phyloP scores from a whole-genome alignment of 1,284 basidiomycete genomes.

The Wallemia ichthyophaga region DNA sequence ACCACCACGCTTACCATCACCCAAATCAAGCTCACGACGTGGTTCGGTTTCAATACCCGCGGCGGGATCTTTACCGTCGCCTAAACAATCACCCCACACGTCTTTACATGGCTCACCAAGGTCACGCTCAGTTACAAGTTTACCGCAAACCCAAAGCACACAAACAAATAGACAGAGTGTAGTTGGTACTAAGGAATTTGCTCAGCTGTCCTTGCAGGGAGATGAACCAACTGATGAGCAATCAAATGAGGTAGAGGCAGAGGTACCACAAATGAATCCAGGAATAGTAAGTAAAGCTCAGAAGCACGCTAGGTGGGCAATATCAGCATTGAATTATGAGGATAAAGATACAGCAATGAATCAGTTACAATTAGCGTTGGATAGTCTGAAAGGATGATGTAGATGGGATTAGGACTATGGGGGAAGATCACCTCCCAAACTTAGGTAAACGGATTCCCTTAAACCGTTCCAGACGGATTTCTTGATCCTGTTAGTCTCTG shows the following conservation, averaged over 20 bases:
- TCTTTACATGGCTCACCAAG: constrained; percentile 9
- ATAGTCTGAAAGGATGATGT: neutral
- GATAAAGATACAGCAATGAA: constrained; percentile 25
- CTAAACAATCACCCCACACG: constrained; percentile 11
- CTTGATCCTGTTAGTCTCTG: neutral
- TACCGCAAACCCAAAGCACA: neutral
- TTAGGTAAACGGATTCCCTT: neutral
- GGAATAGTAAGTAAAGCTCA: constrained; percentile 39
- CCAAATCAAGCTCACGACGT: neutral
- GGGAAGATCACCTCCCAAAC: neutral
- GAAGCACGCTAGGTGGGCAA: constrained; percentile 68
- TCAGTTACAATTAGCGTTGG: neutral
- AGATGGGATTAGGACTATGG: neutral
- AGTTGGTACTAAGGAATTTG: no score
- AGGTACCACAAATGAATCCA: constrained; percentile 5
- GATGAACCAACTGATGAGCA: no score
- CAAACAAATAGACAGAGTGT: no score
- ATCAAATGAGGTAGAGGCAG: no score
- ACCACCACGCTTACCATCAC: neutral
- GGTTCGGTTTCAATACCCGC: constrained; percentile 5
- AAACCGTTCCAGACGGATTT: neutral
- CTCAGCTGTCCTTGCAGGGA: no score
- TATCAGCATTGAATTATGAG: constrained; percentile 72
- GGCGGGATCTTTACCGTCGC: constrained; percentile 12
- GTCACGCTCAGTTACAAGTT: neutral